Evolutionary conservation across 768 basidiomycete species (phyloP).

Genomic region (Podaxis pistillaris): DNA sequence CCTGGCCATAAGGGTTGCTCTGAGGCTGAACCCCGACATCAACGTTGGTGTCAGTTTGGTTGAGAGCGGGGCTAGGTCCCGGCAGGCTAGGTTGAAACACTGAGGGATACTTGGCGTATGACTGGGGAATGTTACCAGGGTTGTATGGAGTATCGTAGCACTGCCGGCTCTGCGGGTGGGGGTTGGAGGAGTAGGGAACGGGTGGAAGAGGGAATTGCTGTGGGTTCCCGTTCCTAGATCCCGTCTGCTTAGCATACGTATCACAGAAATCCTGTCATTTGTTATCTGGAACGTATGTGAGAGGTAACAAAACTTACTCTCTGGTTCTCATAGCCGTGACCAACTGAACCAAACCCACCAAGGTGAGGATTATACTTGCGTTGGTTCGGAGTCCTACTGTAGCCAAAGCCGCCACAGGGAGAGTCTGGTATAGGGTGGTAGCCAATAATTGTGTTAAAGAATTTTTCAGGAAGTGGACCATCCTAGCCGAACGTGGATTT

Average conservation of each 20-base stretch:
- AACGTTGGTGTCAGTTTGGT: slow-evolving; percentile 57
- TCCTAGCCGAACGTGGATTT: slow-evolving; percentile 36
- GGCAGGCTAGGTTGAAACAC: slow-evolving; percentile 75
- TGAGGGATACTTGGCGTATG: slow-evolving; percentile 74
- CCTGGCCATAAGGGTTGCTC: slow-evolving; percentile 60
- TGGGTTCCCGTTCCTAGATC: slow-evolving; percentile 63
- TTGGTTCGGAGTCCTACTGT: slow-evolving; percentile 53
- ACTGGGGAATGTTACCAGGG: slow-evolving; percentile 60
- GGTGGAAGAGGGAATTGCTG: slow-evolving; percentile 72
- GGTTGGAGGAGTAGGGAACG: slow-evolving; percentile 51
- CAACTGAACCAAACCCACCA: slow-evolving; percentile 54
- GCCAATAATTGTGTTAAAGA: slow-evolving; percentile 73
- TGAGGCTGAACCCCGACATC: slow-evolving; percentile 46
- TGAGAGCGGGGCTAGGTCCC: slow-evolving; percentile 61
- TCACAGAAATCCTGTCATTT: slow-evolving; percentile 70
- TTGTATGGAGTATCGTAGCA: slow-evolving; percentile 73
- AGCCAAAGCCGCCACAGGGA: slow-evolving; percentile 64
- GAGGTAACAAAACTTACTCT: slow-evolving; percentile 43
- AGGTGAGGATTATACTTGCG: slow-evolving; percentile 60
- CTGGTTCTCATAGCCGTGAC: slow-evolving; percentile 72
- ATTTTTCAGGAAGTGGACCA: slow-evolving; percentile 61
- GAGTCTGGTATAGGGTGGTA: slow-evolving; percentile 70
- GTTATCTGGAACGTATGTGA: slow-evolving; percentile 17
- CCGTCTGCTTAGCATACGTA: slow-evolving; percentile 60
- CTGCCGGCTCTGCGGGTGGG: slow-evolving; percentile 59